phyloP scores from a whole-genome alignment of 2,329 filamentous ascomycete species.

The Botryotinia narcissicola region DNA sequence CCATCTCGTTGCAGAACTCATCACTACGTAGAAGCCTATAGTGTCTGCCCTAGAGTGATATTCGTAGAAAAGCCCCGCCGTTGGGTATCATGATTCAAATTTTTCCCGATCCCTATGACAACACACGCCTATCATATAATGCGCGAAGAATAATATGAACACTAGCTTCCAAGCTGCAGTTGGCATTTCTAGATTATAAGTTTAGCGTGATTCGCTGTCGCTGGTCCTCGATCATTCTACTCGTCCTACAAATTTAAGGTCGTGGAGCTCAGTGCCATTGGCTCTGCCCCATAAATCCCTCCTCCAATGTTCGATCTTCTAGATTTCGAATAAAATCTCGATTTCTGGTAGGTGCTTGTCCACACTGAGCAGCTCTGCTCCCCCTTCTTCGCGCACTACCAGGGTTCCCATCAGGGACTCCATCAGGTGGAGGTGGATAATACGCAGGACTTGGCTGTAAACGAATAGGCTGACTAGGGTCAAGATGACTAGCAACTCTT shows the following conservation, averaged over 20 bases:
- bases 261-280: constrained; percentile 61
- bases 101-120: constrained; percentile 18
- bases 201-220: constrained; percentile 8
- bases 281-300: constrained; percentile 75
- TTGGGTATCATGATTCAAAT: constrained; percentile 22
- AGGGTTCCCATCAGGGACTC: constrained; percentile 63
- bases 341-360: constrained; percentile 55
- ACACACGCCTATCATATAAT: constrained; percentile 10
- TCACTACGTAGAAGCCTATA: constrained; percentile 8
- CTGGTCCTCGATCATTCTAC: neutral
- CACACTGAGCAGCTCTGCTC: constrained; percentile 64
- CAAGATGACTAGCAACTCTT: constrained; percentile 90
- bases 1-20: constrained; percentile 10
- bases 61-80: constrained; percentile 14
- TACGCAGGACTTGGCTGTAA: constrained; percentile 95
- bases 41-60: neutral
- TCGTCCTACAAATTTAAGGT: neutral
- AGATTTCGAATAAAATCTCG: constrained; percentile 92
- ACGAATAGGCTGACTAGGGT: constrained; percentile 90
- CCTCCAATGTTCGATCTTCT: constrained; percentile 90
- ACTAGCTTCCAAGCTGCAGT: constrained; percentile 13
- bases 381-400: constrained; percentile 68
- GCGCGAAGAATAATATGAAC: constrained; percentile 20
- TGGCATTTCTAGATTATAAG: constrained; percentile 1
- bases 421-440: constrained; percentile 89